Evolutionary conservation across 345 rosid genomes (phyloP).

Genomic region (Salix dunnii): DNA sequence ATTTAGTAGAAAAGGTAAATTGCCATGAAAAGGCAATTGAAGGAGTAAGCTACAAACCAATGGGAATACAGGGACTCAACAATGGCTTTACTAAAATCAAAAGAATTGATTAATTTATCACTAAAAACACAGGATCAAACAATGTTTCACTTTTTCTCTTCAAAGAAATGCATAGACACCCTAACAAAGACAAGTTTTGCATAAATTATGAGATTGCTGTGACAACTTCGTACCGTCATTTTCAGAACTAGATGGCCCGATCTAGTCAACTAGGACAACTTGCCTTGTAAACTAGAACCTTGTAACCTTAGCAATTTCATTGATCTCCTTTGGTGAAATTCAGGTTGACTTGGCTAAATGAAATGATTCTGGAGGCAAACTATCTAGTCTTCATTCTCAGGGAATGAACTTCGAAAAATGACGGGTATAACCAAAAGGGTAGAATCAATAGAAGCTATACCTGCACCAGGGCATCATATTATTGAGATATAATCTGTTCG

Average conservation of each 20-base stretch:
- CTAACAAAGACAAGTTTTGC: background rate
- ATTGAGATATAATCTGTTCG: conserved; percentile 9
- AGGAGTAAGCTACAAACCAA: too few relatives aligned
- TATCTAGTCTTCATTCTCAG: background rate
- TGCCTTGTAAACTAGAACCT: background rate
- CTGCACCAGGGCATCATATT: conserved; percentile 13
- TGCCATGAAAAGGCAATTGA: too few relatives aligned
- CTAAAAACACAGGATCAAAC: too few relatives aligned
- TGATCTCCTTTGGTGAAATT: background rate
- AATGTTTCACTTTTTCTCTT: too few relatives aligned
- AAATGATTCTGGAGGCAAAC: background rate
- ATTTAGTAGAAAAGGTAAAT: too few relatives aligned
- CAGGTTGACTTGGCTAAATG: background rate
- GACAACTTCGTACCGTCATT: background rate
- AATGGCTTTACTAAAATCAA: too few relatives aligned
- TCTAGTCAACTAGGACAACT: too few relatives aligned
- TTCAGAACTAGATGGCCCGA: background rate
- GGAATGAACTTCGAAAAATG: background rate
- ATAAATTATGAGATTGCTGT: background rate
- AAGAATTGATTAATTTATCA: too few relatives aligned
- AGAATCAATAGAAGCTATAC: conserved; percentile 3
- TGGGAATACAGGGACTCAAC: too few relatives aligned
- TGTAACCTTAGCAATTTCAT: background rate
- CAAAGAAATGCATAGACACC: background rate
- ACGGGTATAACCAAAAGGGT: background rate